Base-by-base conservation (phyloP, 768 basidiomycete species). In the Hygrophoropsis aurantiaca region DNA sequence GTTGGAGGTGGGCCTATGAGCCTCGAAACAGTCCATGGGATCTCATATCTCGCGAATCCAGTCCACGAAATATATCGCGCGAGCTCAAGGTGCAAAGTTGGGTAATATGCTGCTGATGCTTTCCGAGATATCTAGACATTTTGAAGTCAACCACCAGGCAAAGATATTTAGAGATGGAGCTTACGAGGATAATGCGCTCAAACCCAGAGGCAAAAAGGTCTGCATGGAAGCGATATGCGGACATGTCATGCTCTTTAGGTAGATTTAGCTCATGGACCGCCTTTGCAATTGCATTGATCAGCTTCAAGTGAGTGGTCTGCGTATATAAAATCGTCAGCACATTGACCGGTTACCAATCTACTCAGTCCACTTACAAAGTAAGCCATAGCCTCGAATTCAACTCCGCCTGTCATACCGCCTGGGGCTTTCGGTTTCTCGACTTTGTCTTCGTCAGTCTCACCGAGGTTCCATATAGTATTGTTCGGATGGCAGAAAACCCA, bases 401-500 rank as follows among this genome's bases (percentile, higher is more conserved):
- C 97, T 5, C 97, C 97, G 5, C 95, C 97, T 0, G 97, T 97
- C 85, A 98, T 97, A 13, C 97, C 95, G 5, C 94, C 92, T 3
- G 97, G 97, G 11, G 97, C 95, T 47, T 88, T 77, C 11, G 93
- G 93, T 59, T 85, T 88, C 68, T 97, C 94, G 4, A 92, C 91
- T 50, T 81, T 80, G 2, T 71, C 79, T 60, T 92, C 87, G 61
- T 97, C 91, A 2, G 90, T 86, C 56, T 95, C 87, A 7, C 75
- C 65, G 16, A 97, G 69, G 16, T 84, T 74, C 95, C 95, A 97
- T 42, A 98, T 84, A 0, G 84, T 83, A 56, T 98, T 99, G 61
- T 85, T 87, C 2, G 88, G 87, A 61, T 99, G 97, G 63, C 95
- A 97, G 69, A 98, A 95, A 33, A 97, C 86, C 93, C 93, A 94